phyloP scores from a whole-genome alignment of 2,329 filamentous ascomycete species.

The Colletotrichum sublineola region DNA sequence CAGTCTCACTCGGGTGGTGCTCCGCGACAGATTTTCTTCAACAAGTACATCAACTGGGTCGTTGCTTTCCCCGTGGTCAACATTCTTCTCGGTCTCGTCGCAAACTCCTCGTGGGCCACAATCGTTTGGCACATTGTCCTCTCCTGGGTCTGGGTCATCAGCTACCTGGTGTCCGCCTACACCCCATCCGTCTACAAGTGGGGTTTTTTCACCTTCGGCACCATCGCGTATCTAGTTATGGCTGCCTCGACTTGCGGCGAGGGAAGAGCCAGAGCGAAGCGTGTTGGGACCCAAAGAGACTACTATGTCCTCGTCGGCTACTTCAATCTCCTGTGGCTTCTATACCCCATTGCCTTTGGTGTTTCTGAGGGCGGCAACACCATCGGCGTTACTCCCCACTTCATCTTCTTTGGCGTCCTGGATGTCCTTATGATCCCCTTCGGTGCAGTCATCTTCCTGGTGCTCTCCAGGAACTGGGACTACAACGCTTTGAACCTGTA shows the following conservation, averaged over 20 bases:
- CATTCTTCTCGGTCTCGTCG: constrained; percentile 63
- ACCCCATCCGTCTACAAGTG: constrained; percentile 66
- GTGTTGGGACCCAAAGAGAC: constrained; percentile 59
- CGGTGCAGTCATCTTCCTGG: constrained; percentile 57
- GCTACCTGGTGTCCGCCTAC: constrained; percentile 63
- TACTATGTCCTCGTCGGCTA: constrained; percentile 61
- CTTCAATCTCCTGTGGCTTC: constrained; percentile 65
- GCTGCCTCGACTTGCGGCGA: constrained; percentile 58
- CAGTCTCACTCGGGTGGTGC: constrained; percentile 52
- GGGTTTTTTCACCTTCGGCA: constrained; percentile 69
- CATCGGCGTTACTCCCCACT: constrained; percentile 59
- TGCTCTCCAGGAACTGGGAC: constrained; percentile 64
- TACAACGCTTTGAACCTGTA: constrained; percentile 63
- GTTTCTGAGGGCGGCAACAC: constrained; percentile 65
- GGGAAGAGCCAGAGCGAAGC: constrained; percentile 54
- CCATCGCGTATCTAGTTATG: constrained; percentile 61
- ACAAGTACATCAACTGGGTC: constrained; percentile 69
- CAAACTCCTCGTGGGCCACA: constrained; percentile 68
- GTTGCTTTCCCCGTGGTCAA: constrained; percentile 62
- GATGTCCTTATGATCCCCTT: constrained; percentile 64
- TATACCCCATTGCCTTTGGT: constrained; percentile 68
- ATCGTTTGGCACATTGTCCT: constrained; percentile 65
- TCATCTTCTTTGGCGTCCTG: constrained; percentile 68
- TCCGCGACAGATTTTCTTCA: constrained; percentile 66
- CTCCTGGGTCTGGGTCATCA: constrained; percentile 65